Evolutionary conservation across 352 stramenopile genomes (phyloP), one percentile per base, ranked within the genome.

Genomic region (Peronospora belbahrii): DNA sequence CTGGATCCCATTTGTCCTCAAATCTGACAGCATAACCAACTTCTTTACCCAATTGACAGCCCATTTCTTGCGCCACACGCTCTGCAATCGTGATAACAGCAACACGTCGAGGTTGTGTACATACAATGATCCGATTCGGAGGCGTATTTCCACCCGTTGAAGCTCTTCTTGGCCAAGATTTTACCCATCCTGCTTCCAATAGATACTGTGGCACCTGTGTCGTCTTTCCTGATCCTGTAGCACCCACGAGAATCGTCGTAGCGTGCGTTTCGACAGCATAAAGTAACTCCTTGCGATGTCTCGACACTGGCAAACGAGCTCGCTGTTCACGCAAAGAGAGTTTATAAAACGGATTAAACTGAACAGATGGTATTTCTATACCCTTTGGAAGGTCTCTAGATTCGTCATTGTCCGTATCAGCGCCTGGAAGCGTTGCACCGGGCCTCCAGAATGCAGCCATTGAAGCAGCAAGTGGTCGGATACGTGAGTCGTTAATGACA

Each of bases 21-120:
- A 99, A 99, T n/a, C 97, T 93, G 41, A 99, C 98, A 17, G 87
- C 94, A 47, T 99, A 99, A 2, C 97, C 97, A 5, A 91, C 95
- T 53, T 98, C 90, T 20, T 89, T 64, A 3, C 96, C 96, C 5
- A 99, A 48, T 34, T 74, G 78, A 23, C 92, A 89, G 56, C 96
- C 88, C 71, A 98, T 97, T 76, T 99, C 97, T 44, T 98, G 67
- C 1, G 96, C 89, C 5, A 99, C 97, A 39, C 97, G 95, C 46
- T 96, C 83, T 0, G 97, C 97, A 31, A 99, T 96, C 39, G 84
- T 97, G 79, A 98, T 98, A 18, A 95, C 97, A 24, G 97, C 97
- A 8, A 99, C 92, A 22, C 97, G 86, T 9, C 97, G 78, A 14
- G 81, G 81, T 68, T 99, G 94, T 42, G 76, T 95, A 65, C 93